A percentile compares a stretch with the other conserved stretches of the same genome.
These are phyloP conservation scores for Pythium utonaiense DNA, from an alignment of 352 stramenopile species.

Conservation along the genomic window DNA sequence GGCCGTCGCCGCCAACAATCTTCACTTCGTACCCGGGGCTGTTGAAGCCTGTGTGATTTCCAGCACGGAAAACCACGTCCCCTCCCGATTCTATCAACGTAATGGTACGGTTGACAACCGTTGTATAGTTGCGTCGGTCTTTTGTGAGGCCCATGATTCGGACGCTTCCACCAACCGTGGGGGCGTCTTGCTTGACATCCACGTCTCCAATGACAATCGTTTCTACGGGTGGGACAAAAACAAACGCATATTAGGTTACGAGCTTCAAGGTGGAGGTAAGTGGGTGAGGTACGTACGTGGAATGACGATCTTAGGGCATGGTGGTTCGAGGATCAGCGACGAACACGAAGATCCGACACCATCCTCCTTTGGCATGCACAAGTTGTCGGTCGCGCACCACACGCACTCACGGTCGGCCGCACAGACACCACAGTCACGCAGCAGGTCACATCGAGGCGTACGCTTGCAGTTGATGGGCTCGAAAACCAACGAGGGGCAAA, in stretches of 20 bases:
- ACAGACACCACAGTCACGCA: slow-evolving; percentile 64
- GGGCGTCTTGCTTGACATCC: slow-evolving; percentile 42
- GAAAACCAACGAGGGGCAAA: slow-evolving; percentile 64
- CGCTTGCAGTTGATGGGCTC: slow-evolving; percentile 60
- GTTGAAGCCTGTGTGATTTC: slow-evolving; percentile 71
- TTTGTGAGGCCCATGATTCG: slow-evolving; percentile 35
- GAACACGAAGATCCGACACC: slow-evolving; percentile 77
- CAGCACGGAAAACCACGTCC: slow-evolving; percentile 49
- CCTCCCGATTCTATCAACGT: slow-evolving; percentile 44
- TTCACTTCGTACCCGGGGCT: slow-evolving; percentile 46
- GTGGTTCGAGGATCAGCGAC: slow-evolving; percentile 76
- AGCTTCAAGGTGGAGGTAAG: neutral
- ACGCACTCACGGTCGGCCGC: slow-evolving; percentile 62
- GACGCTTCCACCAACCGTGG: slow-evolving; percentile 35
- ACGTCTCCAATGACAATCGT: slow-evolving; percentile 54
- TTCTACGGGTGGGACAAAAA: slow-evolving; percentile 28
- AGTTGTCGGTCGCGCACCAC: slow-evolving; percentile 87
- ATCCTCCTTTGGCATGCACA: slow-evolving; percentile 85
- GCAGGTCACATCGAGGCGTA: slow-evolving; percentile 50
- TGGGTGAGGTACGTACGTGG: slow-evolving; percentile 38
- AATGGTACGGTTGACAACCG: slow-evolving; percentile 39
- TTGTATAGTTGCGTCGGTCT: slow-evolving; percentile 33
- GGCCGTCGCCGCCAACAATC: slow-evolving; percentile 61
- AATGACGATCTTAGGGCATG: slow-evolving; percentile 79
- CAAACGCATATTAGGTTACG: neutral